These are phyloP conservation scores for Lipomyces orientalis DNA, from an alignment of 805 yeast genomes.

Conservation along the genomic window DNA sequence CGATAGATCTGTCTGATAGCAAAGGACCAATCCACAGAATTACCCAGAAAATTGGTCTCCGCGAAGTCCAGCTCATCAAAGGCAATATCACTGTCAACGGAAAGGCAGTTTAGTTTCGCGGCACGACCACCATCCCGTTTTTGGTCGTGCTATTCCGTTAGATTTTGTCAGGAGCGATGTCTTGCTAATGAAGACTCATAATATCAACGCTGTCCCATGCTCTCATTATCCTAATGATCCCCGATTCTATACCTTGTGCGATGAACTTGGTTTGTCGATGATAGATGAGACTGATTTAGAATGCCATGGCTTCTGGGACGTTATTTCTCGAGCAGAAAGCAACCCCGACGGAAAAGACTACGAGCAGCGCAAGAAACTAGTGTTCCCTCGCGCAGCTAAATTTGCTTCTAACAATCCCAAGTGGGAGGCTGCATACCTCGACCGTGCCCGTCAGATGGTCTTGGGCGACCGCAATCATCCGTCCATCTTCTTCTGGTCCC, in stretches of 20 bases:
- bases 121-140: constrained; percentile 47
- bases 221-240: constrained; percentile 51
- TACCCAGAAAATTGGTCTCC: constrained; percentile 44
- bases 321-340: constrained; percentile 15
- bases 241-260: constrained; percentile 44
- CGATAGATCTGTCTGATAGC: constrained; percentile 31
- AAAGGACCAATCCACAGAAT: constrained; percentile 31
- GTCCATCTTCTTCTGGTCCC: constrained; percentile 48
- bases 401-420: constrained; percentile 45
- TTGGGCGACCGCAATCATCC: constrained; percentile 48
- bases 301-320: constrained; percentile 47
- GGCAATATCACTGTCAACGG: constrained; percentile 46
- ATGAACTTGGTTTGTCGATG: constrained; percentile 47
- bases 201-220: constrained; percentile 48
- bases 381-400: constrained; percentile 35
- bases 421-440: constrained; percentile 48
- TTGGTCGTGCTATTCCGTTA: constrained; percentile 48
- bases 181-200: constrained; percentile 46
- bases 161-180: constrained; percentile 47
- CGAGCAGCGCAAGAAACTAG: constrained; percentile 24
- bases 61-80: constrained; percentile 42
- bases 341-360: constrained; percentile 21
- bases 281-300: constrained; percentile 50
- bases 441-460: constrained; percentile 45
- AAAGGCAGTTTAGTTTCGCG: constrained; percentile 44